Base-by-base conservation (phyloP, 306 rosid genomes). In the Dalbergia oliveri region DNA sequence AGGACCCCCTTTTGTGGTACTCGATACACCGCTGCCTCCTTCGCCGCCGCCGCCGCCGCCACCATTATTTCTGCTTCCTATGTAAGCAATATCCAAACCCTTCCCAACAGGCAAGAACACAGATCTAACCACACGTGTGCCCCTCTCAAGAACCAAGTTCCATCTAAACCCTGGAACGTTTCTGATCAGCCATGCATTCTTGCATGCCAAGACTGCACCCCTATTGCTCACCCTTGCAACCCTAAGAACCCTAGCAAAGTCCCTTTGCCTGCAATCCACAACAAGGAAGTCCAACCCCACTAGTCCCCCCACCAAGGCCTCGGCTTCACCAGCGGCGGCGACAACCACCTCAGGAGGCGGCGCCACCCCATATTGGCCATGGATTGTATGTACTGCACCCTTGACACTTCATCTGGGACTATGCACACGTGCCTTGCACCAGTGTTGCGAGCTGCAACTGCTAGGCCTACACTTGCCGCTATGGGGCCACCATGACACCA, bases 61-160 rank as follows among this genome's bases (percentile, higher is more conserved):
- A 13, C 60, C 18, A n/a, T 5, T 18, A 50, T 7, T 70, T 11
- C 13, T 69, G 65, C 94, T 85, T 11, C 97, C 98, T 49, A 94
- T 86, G 82, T 94, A 87, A 63, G 97, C 98, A 60, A 94, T 92
- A 81, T 92, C 97, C 86, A 94, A 86, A 9, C 98, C 98, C 34
- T 71, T 86, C 2, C 96, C 97, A 31, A 94, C 93, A 3, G 98
- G 98, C 41, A 92, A 86, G 53, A 89, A 87, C 70, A 89, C 93
- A 0, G 97, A 59, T 78, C 97, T 87, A 9, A 94, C 97, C 15
- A 94, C 88, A 35, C 97, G 91, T 63, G 94, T 87, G 58, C 96
- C 98, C 5, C 75, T 87, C 57, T 83, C 85, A 9, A 94, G 86
- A 66, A 83, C 87, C 61, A 72, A 60, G 23, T 76, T 85, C 98